Evolutionary conservation across 495 filamentous ascomycete genomes (phyloP), one percentile per base, ranked within the genome.

Genomic region (Letharia lupina): DNA sequence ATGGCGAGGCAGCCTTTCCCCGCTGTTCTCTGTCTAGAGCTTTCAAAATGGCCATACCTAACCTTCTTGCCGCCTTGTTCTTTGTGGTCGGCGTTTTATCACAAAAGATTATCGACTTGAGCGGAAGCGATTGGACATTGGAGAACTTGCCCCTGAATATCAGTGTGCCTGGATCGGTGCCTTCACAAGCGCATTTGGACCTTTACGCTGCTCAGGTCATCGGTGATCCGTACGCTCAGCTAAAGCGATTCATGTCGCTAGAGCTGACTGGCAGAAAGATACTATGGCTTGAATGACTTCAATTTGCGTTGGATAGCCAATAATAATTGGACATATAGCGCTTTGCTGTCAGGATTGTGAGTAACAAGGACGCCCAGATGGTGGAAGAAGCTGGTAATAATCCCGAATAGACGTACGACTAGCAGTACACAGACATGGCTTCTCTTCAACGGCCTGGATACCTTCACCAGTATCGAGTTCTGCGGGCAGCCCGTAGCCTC

Each of bases 381-480:
- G 23, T 28, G 23, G 23, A 28, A 28, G 23, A 28, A 28, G 23
- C 23, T 28, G 23, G 23, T 1, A 28, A 0, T 28, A 28, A 28
- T 28, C 23, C 23, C 23, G 20, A 9, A 0, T 39, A 67, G 65
- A 0, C 41, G 64, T 39, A 60, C 23, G 12, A 59, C 40, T 35
- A 50, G 23, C 40, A 18, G 65, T 39, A 58, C 50, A 7, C 65
- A 67, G 16, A 83, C 81, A 2, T 86, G 78, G 74, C 77, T 87
- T 28, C 76, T 86, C 5, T 88, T 89, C 71, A 81, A 89, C 67
- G 86, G 86, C 8, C 76, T 88, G 13, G 86, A 89, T 63, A 89
- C 86, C 0, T 89, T 88, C 68, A 77, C 85, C 31, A 82, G 82
- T 23, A 81, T 90, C 40, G 74, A 77, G 28, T 76, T 89, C 48